Percentiles rank a stretch among this genome's conserved stretches.
Evolutionary conservation across 768 basidiomycete species (phyloP).

Genomic region (Kondoa subrosea): DNA sequence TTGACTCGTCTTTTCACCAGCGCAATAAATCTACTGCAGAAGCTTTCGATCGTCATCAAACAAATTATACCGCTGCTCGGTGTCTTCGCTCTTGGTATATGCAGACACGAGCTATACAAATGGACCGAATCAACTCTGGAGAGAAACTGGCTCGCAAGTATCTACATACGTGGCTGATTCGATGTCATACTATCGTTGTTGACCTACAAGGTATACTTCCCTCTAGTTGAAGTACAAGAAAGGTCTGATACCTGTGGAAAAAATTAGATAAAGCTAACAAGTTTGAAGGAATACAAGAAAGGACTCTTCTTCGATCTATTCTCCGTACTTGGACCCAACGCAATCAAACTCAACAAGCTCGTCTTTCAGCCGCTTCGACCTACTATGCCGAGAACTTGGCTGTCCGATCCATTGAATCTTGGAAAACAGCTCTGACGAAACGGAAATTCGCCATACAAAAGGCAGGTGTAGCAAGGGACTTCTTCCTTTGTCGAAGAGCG

Average conservation of each 20-base stretch:
- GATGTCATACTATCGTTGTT: background rate
- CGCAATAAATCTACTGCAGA: background rate
- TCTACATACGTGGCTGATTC: background rate
- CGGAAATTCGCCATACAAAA: slow-evolving; percentile 6
- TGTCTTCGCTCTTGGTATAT: background rate
- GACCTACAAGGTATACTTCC: background rate
- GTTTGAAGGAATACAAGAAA: background rate
- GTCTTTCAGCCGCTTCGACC: slow-evolving; percentile 8
- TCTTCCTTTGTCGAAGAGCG: slow-evolving; percentile 7
- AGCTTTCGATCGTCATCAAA: background rate
- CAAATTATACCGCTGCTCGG: background rate
- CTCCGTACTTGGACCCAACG: slow-evolving; percentile 1
- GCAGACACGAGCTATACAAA: background rate
- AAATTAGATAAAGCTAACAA: background rate
- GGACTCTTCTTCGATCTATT: background rate
- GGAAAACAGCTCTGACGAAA: background rate
- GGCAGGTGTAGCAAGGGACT: slow-evolving; percentile 13
- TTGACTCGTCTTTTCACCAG: background rate
- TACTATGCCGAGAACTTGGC: background rate
- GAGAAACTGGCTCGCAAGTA: background rate
- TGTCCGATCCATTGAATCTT: background rate
- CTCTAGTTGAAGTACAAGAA: background rate
- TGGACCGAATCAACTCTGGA: background rate
- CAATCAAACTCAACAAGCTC: background rate
- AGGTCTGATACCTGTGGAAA: background rate